Evolutionary conservation across 495 filamentous ascomycete species (phyloP), one percentile per base, ranked within the genome.

Genomic region (Monascus purpureus): DNA sequence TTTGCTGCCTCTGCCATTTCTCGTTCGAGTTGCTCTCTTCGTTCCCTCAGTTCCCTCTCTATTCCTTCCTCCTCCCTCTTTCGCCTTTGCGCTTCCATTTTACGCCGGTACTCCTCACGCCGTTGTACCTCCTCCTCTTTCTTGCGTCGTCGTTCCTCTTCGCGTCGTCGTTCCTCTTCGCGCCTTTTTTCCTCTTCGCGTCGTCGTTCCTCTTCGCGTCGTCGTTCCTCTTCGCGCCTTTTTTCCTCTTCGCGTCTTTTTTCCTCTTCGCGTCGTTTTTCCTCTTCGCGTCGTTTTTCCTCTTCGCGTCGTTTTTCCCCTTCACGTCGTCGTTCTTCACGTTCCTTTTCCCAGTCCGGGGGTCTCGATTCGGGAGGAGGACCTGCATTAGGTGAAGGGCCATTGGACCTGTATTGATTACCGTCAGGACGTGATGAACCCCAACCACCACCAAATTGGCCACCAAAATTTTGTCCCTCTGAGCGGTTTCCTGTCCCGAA

Each of bases 281-380:
- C 35, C 37, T 72, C 67, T 28, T 54, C 56, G 35, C 63, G 59
- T 63, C 65, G 61, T n/a, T 52, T 55, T 37, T 70, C 66, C 80
- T 76, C 42, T 79, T 72, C 39, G 79, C 74, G 35, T 75, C 73
- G 29, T 64, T 63, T 29, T 61, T 63, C 20, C 66, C 55, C 4
- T 4, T 17, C 13, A 8, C 28, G 28, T 8, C 4, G 8, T 29
- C 17, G 6, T 16, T 35, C 32, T 27, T 33, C 30, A 14, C 28
- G 70, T 72, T 75, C 80, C 38, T 67, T 78, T 42, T 84, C 76
- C 75, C 77, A 80, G 6, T 67, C 65, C 6, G 61, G 67, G 35
- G 61, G 70, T 14, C 45, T 55, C 28, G 51, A 43, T 42, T 40
- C 13, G 31, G 57, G 44, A 32, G 41, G 34, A 32, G 47, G 25